Conservation (phyloP, 2,329 filamentous ascomycete species). For the Xylaria sp. region DNA sequence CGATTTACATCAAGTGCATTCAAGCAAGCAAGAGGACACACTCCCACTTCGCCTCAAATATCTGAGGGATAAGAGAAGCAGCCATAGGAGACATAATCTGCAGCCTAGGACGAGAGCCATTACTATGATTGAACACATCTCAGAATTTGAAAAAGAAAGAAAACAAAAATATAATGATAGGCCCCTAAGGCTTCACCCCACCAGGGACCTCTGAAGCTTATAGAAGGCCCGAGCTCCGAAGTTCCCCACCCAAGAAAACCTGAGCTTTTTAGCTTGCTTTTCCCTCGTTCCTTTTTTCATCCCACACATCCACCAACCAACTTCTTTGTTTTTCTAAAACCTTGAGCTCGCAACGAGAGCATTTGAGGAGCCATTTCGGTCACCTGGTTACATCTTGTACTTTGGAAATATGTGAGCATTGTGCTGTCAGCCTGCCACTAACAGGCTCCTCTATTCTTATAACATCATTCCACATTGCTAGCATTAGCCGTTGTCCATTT, state of each 20-base stretch:
- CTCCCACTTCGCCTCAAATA: too few species aligned
- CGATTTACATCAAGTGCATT: too few species aligned
- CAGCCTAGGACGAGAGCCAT: too few species aligned
- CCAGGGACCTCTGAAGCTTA: background rate
- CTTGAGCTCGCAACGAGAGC: background rate
- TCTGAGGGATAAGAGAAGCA: too few species aligned
- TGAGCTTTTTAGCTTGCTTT: slow-evolving; percentile 3
- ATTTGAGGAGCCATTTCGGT: background rate
- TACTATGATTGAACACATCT: too few species aligned
- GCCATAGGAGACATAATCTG: too few species aligned
- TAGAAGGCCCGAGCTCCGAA: slow-evolving; percentile 14
- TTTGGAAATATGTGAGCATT: slow-evolving; percentile 37
- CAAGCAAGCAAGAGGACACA: too few species aligned
- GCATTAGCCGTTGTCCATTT: background rate
- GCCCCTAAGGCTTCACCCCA: background rate
- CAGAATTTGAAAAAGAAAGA: too few species aligned
- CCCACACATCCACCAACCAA: slow-evolving; percentile 11
- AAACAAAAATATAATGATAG: too few species aligned
- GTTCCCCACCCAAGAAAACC: slow-evolving; percentile 26
- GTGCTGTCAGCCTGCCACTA: slow-evolving; percentile 26
- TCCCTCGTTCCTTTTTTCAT: background rate
- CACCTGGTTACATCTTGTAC: slow-evolving; percentile 1
- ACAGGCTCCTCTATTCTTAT: slow-evolving; percentile 26
- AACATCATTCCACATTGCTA: background rate
- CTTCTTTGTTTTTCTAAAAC: slow-evolving; percentile 1